Evolutionary conservation across 495 filamentous ascomycete species (phyloP).

Genomic region (Penicillium odoratum): DNA sequence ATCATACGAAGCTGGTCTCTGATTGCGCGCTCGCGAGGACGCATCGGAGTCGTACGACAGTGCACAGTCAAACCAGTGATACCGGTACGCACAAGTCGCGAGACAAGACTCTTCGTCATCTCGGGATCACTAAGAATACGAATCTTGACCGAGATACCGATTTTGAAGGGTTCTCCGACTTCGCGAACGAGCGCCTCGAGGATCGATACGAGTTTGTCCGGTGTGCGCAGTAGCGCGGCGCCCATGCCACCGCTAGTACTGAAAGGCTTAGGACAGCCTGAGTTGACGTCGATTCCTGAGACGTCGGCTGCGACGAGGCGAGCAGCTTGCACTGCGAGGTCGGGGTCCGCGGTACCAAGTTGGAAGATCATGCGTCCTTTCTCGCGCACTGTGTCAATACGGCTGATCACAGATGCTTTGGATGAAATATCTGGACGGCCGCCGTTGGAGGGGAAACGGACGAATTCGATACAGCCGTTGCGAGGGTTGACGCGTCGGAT

Average conservation of each 20-base stretch:
- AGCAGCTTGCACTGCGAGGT: constrained; percentile 79
- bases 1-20: constrained; percentile 84
- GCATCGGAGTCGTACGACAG: constrained; percentile 95
- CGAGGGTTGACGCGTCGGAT: constrained; percentile 70
- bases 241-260: constrained; percentile 92
- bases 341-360: constrained; percentile 80
- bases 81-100: constrained; percentile 73
- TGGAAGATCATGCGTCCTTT: constrained; percentile 78
- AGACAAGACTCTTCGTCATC: constrained; percentile 71
- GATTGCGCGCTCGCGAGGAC: constrained; percentile 82
- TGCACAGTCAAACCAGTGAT: constrained; percentile 92
- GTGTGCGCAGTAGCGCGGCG: constrained; percentile 79
- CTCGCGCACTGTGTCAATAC: constrained; percentile 76
- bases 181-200: constrained; percentile 77
- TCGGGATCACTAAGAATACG: constrained; percentile 76
- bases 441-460: constrained; percentile 68
- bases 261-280: constrained; percentile 96
- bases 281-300: constrained; percentile 93
- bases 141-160: constrained; percentile 96
- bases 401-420: constrained; percentile 76
- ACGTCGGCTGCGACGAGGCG: constrained; percentile 82
- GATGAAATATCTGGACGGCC: constrained; percentile 44
- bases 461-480: constrained; percentile 79
- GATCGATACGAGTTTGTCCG: constrained; percentile 79
- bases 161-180: constrained; percentile 70